A percentile compares a stretch with the other conserved stretches of the same genome.
Evolutionary conservation across 78 protist genomes (phyloP).

Genomic region (Bodo saltans): DNA sequence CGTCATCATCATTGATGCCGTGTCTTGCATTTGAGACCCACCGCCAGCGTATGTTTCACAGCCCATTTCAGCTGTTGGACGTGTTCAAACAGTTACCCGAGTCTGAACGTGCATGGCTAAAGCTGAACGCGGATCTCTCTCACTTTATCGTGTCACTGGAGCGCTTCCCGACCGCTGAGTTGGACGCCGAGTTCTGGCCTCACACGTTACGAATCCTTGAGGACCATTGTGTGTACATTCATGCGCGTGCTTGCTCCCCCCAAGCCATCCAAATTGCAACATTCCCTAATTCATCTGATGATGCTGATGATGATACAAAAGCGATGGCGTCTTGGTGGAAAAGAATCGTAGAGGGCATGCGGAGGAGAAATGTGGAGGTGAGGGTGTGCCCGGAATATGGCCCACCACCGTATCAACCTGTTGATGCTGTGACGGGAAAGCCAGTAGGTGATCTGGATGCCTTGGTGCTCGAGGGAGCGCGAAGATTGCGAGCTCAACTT

Average conservation of each 20-base stretch:
- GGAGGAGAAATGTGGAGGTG: not conserved
- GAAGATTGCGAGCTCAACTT: no score
- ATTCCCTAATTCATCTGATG: not conserved
- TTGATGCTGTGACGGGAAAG: no score
- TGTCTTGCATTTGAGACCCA: slow-evolving; percentile 6
- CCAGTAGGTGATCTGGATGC: no score
- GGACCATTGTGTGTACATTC: not conserved
- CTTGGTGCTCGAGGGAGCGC: no score
- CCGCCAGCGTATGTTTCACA: slow-evolving; percentile 2
- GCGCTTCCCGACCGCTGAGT: not conserved
- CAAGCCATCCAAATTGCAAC: not conserved
- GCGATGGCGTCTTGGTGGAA: slow-evolving; percentile 3
- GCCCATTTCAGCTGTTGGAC: not conserved
- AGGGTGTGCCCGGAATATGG: not conserved
- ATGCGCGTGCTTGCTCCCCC: not conserved
- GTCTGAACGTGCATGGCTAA: not conserved
- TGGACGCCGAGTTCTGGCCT: slow-evolving; percentile 21
- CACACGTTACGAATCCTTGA: not conserved
- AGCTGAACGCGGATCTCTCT: slow-evolving; percentile 9
- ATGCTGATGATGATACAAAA: not conserved
- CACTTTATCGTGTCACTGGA: not conserved
- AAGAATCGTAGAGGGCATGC: not conserved
- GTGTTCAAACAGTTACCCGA: not conserved
- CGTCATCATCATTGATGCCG: no score
- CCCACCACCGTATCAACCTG: slow-evolving; percentile 8